phyloP scores from a whole-genome alignment of 192 early-diverging fungal species.

The Oehlia diaphana region DNA sequence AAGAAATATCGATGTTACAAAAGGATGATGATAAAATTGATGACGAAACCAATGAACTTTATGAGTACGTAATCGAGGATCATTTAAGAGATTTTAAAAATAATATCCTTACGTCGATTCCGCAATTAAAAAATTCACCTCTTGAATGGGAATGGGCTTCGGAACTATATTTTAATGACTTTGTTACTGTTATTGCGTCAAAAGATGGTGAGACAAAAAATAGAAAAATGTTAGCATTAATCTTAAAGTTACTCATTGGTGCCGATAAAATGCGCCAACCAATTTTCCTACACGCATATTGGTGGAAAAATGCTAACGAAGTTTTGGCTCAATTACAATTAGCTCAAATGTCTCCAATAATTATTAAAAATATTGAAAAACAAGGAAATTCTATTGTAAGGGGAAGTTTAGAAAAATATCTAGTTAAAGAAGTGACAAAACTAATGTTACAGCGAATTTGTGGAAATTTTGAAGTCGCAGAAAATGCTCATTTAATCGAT shows the following conservation, averaged over 20 bases:
- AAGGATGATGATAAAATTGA: conserved; percentile 18
- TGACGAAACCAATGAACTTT: conserved; percentile 5
- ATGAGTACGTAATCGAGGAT: background rate
- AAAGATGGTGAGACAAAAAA: background rate
- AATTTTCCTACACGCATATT: conserved; percentile 10
- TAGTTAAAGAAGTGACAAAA: background rate
- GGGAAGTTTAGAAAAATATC: background rate
- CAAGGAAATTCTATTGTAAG: no score
- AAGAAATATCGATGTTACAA: background rate
- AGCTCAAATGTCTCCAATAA: no score
- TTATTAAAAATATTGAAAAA: no score
- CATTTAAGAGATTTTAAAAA: background rate
- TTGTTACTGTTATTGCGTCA: conserved; percentile 1
- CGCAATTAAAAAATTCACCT: background rate
- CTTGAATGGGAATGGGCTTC: background rate
- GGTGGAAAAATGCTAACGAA: conserved; percentile 14
- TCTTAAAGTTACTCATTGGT: background rate
- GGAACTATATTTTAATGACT: conserved; percentile 26
- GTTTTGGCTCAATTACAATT: no score
- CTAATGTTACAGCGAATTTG: background rate
- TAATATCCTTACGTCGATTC: background rate
- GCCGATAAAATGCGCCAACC: conserved; percentile 5
- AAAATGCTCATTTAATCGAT: background rate
- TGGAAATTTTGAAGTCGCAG: background rate
- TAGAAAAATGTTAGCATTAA: background rate